Conservation (phyloP, 176 grass and related monocot species). For the Aegilops umbellulata region DNA sequence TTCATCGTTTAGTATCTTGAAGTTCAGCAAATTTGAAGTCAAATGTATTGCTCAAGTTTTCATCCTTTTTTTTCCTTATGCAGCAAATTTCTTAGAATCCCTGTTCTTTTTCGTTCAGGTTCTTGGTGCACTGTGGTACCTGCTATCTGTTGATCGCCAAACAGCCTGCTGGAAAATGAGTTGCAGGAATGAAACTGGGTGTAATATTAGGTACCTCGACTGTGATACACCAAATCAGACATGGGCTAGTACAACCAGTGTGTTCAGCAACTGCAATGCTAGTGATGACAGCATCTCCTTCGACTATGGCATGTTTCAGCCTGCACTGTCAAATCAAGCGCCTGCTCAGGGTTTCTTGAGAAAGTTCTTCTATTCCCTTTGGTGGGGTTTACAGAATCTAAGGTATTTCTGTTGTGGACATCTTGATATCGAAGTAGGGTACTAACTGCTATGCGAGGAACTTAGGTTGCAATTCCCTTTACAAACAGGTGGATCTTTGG, state of each 20-base stretch:
- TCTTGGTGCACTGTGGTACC: constrained; percentile 82
- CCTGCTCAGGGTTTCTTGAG: constrained; percentile 58
- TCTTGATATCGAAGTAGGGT: not conserved
- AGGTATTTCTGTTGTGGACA: constrained; percentile 50
- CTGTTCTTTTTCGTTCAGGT: constrained; percentile 50
- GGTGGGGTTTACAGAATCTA: constrained; percentile 98
- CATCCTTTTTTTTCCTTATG: not conserved
- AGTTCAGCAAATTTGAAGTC: not conserved
- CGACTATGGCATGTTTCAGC: constrained; percentile 79
- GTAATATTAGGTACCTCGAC: constrained; percentile 60
- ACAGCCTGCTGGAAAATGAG: constrained; percentile 83
- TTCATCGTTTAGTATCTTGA: not conserved
- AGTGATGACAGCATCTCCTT: constrained; percentile 12
- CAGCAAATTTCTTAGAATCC: constrained; percentile 16
- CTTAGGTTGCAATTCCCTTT: not conserved
- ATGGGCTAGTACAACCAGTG: constrained; percentile 42
- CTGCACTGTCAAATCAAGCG: constrained; percentile 66
- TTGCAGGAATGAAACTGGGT: constrained; percentile 57
- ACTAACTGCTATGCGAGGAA: not conserved
- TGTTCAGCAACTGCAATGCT: constrained; percentile 61
- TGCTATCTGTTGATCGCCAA: constrained; percentile 81
- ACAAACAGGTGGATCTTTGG: not conserved
- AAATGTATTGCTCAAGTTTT: constrained; percentile 13
- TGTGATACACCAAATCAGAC: constrained; percentile 41
- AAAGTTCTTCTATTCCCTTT: constrained; percentile 97